phyloP scores from a whole-genome alignment of 768 basidiomycete species.

The Suillus brevipes region DNA sequence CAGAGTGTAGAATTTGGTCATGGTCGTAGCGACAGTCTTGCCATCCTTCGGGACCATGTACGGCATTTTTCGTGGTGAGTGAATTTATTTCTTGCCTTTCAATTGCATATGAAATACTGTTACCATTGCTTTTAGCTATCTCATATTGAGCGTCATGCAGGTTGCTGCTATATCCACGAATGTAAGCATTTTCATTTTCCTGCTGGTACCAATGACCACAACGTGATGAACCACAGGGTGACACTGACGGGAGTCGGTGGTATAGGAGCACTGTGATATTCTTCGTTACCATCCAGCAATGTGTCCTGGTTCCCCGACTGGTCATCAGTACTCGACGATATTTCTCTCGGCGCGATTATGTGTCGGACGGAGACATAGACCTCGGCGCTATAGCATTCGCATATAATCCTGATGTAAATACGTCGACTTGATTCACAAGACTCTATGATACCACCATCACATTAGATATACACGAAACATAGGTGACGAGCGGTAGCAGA shows the following conservation, averaged over 20 bases:
- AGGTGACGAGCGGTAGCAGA: background rate
- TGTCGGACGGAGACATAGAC: background rate
- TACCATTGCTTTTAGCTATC: background rate
- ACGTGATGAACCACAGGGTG: background rate
- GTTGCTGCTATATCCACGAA: background rate
- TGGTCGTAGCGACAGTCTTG: background rate
- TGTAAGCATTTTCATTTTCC: background rate
- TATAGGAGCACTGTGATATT: background rate
- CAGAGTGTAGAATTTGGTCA: background rate
- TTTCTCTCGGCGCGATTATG: background rate
- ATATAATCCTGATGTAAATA: background rate
- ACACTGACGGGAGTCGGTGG: background rate
- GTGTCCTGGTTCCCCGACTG: conserved; percentile 1
- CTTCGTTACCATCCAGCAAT: background rate
- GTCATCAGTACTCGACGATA: background rate
- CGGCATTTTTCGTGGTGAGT: conserved; percentile 4
- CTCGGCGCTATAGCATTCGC: background rate
- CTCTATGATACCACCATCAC: background rate
- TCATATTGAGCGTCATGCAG: background rate
- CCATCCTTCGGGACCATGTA: background rate
- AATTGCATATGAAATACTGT: background rate
- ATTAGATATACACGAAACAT: background rate
- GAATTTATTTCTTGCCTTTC: background rate
- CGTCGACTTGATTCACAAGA: background rate
- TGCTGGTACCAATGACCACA: background rate